phyloP scores from a whole-genome alignment of 768 basidiomycete genomes.

The Mycena indigotica region DNA sequence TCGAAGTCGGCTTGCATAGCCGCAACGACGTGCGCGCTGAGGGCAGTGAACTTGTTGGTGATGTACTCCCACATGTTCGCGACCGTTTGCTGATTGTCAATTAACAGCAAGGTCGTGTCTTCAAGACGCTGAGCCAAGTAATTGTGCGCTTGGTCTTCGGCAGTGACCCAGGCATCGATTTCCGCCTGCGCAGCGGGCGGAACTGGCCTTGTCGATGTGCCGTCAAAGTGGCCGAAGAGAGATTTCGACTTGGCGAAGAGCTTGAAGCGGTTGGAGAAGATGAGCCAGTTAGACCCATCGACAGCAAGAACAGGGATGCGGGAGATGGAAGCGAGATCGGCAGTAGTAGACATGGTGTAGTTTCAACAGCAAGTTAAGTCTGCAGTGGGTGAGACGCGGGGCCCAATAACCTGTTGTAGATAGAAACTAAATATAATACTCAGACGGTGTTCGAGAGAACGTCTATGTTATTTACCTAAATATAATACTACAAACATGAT shows the following conservation, averaged over 20 bases:
- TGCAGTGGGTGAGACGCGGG: neutral
- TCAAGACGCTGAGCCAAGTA: constrained; percentile 9
- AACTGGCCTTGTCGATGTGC: constrained; percentile 31
- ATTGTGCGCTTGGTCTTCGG: constrained; percentile 25
- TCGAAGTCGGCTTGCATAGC: neutral
- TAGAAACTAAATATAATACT: neutral
- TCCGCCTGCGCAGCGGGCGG: neutral
- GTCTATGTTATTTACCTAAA: constrained; percentile 7
- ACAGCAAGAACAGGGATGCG: constrained; percentile 18
- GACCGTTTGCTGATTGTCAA: too few species aligned
- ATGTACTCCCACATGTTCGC: constrained; percentile 23
- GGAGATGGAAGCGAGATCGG: constrained; percentile 3
- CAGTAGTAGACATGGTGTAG: neutral
- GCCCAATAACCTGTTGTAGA: neutral
- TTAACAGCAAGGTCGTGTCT: too few species aligned
- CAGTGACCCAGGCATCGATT: neutral
- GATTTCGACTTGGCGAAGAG: constrained; percentile 13
- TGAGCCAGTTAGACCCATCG: constrained; percentile 25
- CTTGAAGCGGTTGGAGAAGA: constrained; percentile 18
- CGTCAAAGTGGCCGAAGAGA: neutral
- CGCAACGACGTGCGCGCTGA: constrained; percentile 9
- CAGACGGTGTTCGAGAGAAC: constrained; percentile 4
- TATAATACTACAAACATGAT: too few species aligned
- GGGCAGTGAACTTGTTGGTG: constrained; percentile 9
- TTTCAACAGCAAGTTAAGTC: neutral